These are phyloP conservation scores for Suhomyces anneliseae DNA, from an alignment of 1,139 yeast species.

Conservation along the genomic window DNA sequence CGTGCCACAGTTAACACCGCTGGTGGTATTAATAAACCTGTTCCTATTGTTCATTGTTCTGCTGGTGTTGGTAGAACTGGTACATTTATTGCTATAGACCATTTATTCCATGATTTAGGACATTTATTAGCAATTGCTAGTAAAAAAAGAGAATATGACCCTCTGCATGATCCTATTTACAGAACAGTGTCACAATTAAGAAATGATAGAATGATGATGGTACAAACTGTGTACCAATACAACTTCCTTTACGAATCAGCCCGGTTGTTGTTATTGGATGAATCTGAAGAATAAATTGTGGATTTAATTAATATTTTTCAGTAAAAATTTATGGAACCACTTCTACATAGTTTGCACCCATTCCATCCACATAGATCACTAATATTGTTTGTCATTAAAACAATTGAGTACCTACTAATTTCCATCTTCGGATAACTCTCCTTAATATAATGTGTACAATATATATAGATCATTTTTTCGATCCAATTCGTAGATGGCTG, in stretches of 20 bases:
- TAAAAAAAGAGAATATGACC: conserved; percentile 8
- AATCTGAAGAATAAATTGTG: too few relatives aligned
- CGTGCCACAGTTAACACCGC: conserved; percentile 5
- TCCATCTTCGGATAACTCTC: too few relatives aligned
- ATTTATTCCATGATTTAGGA: conserved; percentile 36
- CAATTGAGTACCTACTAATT: conserved; percentile 9
- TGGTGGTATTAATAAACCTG: conserved; percentile 10
- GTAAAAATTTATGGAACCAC: background rate
- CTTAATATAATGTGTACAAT: too few relatives aligned
- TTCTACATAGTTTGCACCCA: too few relatives aligned
- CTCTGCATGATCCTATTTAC: conserved; percentile 25
- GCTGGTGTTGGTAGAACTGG: conserved; percentile 89
- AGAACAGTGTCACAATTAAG: conserved; percentile 48
- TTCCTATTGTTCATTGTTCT: conserved; percentile 68
- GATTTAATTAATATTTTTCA: background rate
- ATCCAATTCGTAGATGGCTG: too few relatives aligned
- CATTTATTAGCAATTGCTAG: background rate
- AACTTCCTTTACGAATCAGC: conserved; percentile 44
- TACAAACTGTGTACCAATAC: conserved; percentile 61
- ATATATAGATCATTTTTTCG: too few relatives aligned
- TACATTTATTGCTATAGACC: conserved; percentile 70
- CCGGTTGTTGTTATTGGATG: conserved; percentile 1
- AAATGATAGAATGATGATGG: conserved; percentile 63
- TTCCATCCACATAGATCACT: too few relatives aligned
- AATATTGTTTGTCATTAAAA: conserved; percentile 15